Evolutionary conservation across 352 stramenopile genomes (phyloP).

Genomic region (Globisporangium cystogenes): DNA sequence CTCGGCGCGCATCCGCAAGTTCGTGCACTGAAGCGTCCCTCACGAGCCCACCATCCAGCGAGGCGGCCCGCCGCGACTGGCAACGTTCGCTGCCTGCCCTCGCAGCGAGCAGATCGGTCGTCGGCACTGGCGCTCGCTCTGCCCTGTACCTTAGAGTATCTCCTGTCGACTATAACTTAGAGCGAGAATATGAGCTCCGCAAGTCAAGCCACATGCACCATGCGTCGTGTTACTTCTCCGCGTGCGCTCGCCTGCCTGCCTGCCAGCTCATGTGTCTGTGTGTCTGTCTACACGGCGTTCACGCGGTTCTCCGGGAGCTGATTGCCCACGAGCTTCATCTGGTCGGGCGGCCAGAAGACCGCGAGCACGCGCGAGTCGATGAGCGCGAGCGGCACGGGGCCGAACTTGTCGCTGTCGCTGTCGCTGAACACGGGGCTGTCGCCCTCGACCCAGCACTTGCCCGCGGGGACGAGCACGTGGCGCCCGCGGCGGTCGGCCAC

Average conservation of each 20-base stretch:
- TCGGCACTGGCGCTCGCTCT: background rate
- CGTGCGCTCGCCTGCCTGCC: background rate
- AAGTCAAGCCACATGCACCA: too few relatives aligned
- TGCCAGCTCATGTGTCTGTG: too few relatives aligned
- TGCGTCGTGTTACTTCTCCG: background rate
- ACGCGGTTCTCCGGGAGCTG: slow-evolving; percentile 53
- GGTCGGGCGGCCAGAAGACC: slow-evolving; percentile 68
- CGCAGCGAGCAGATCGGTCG: background rate
- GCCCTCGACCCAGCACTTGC: slow-evolving; percentile 85
- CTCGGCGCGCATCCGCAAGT: slow-evolving; percentile 54
- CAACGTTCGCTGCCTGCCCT: background rate
- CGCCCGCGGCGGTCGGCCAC: slow-evolving; percentile 42
- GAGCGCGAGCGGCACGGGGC: slow-evolving; percentile 70
- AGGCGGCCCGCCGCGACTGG: background rate
- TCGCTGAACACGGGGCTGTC: slow-evolving; percentile 74
- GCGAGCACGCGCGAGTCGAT: slow-evolving; percentile 74
- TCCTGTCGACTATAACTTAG: slow-evolving; percentile 15
- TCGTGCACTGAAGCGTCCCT: slow-evolving; percentile 27
- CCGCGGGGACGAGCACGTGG: slow-evolving; percentile 41
- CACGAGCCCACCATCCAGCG: background rate
- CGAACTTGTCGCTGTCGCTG: slow-evolving; percentile 67
- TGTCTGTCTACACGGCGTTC: slow-evolving; percentile 26
- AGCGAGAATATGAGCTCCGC: slow-evolving; percentile 13
- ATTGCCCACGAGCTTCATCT: slow-evolving; percentile 54
- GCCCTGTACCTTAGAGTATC: slow-evolving; percentile 10